Evolutionary conservation across 129 eudicot species (phyloP), one percentile per base, ranked within the genome.

Genomic region (Helianthus tuberosus): DNA sequence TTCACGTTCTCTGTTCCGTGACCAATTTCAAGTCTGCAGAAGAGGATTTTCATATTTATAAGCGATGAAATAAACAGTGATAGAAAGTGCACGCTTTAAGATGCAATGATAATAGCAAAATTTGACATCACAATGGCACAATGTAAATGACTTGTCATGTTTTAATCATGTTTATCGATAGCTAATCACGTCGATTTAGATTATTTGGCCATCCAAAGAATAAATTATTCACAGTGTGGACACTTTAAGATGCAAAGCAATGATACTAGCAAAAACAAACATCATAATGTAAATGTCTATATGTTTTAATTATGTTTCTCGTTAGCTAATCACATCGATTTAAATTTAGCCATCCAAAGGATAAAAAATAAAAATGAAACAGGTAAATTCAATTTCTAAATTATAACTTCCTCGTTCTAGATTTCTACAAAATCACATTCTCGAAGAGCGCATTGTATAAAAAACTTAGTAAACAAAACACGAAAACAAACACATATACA

Each of bases 11-110:
- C 41, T 2, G 41, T 57, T 47, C 11, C 27, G 57, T 5, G 25
- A 58, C 52, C 29, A 5, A 46, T 32, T 9, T 46, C 41, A 46
- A 76, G 52, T 67, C 80, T 68, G 17, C 63, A 76, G 43, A 27
- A 51, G 44, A 36, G 59, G 2, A 29, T 10, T 12, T 14, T 0
- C 20, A 6, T 29, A 3, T 35, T 32, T 20, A 14, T 11, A 25
- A 27, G 20, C 5, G 46, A 29, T 68, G 60, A 43, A 49, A 3
- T 14, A 29, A 36, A 15, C 47, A 15, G 10, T 13, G 38, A n/a
- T 1, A 46, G 11, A 44, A 47, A 12, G 8, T 2, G 1, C 7
- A 16, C 14, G 5, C 52, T 64, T 64, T 16, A 25, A 48, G 16
- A 23, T 47, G 43, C 73, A 11, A 64, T 38, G 47, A 54, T 54